phyloP scores from a whole-genome alignment of 352 stramenopile species.

The Phytophthora agathidicida region DNA sequence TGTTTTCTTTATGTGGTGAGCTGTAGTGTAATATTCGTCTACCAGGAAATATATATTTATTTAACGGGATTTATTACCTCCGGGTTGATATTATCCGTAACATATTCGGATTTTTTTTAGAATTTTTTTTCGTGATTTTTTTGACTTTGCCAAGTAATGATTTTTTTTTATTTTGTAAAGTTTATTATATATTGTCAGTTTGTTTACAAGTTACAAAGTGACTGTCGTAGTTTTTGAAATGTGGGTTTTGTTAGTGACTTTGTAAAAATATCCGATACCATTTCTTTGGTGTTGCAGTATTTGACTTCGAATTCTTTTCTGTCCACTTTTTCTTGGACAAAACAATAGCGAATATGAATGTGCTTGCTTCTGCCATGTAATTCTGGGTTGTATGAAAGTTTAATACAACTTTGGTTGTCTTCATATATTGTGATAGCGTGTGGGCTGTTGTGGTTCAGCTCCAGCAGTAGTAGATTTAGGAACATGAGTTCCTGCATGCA shows the following conservation, averaged over 20 bases:
- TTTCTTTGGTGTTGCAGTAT: slow-evolving; percentile 8
- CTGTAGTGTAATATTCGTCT: too few species aligned
- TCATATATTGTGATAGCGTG: slow-evolving; percentile 34
- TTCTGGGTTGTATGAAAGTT: slow-evolving; percentile 35
- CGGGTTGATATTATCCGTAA: too few species aligned
- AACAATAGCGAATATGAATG: slow-evolving; percentile 41
- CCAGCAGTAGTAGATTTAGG: background rate
- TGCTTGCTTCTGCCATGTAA: slow-evolving; percentile 43
- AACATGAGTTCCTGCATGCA: slow-evolving; percentile 8
- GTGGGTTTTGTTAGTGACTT: slow-evolving; percentile 2
- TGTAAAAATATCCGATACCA: slow-evolving; percentile 8
- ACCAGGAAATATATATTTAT: too few species aligned
- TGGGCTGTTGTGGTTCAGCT: slow-evolving; percentile 3
- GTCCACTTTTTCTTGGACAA: too few species aligned
- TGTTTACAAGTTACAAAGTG: background rate
- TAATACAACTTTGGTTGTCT: slow-evolving; percentile 45
- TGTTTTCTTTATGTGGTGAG: too few species aligned
- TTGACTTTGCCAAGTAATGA: too few species aligned
- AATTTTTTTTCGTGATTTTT: too few species aligned
- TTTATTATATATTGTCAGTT: too few species aligned
- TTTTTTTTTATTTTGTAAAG: too few species aligned
- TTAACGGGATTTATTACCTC: too few species aligned
- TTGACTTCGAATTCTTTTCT: slow-evolving; percentile 11
- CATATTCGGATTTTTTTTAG: too few species aligned
- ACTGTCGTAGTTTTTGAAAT: background rate